Conservation (phyloP, 257 asterid genomes). For the Jacaranda mimosifolia region DNA sequence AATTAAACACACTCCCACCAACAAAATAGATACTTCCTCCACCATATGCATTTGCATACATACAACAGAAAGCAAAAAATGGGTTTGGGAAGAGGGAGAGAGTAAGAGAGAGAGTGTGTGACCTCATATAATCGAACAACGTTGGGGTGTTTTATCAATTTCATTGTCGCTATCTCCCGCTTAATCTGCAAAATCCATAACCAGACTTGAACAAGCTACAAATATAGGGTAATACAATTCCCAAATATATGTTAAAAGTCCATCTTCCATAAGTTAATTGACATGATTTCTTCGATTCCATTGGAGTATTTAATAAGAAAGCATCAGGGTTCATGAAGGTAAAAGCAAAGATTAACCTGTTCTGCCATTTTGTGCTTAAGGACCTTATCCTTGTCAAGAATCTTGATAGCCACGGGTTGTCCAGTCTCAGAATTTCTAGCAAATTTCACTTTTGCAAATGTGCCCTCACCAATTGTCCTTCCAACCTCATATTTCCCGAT, state of each 20-base stretch:
- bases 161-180: constrained; percentile 94
- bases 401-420: constrained; percentile 83
- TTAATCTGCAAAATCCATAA: constrained; percentile 66
- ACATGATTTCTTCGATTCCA: constrained; percentile 2
- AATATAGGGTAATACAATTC: not conserved
- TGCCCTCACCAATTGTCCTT: constrained; percentile 94
- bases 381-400: constrained; percentile 91
- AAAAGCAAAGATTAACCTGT: constrained; percentile 61
- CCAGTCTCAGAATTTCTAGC: constrained; percentile 86
- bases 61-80: too few relatives aligned
- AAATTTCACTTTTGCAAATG: constrained; percentile 93
- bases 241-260: not conserved
- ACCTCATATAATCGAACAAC: constrained; percentile 87
- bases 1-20: too few relatives aligned
- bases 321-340: not conserved
- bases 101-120: constrained; percentile 13
- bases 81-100: too few relatives aligned
- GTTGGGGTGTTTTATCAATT: constrained; percentile 83
- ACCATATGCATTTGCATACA: too few relatives aligned
- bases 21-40: too few relatives aligned
- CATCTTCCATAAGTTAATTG: not conserved
- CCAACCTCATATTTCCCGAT: constrained; percentile 93
- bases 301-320: not conserved
- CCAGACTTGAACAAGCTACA: not conserved
- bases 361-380: constrained; percentile 96